Evolutionary conservation across 1,139 yeast species (phyloP).

Genomic region (Debaryomyces sp.): DNA sequence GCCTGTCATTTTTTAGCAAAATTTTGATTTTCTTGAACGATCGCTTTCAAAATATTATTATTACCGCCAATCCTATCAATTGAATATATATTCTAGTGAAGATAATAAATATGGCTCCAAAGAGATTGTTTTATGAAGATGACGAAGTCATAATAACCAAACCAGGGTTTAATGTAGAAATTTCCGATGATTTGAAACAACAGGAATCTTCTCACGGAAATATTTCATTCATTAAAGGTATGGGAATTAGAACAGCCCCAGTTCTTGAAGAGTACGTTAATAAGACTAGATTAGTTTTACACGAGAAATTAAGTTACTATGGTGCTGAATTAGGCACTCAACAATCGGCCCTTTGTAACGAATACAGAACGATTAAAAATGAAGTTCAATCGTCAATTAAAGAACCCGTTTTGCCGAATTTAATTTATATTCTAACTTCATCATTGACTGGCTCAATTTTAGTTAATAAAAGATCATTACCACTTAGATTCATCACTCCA

Average conservation of each 20-base stretch:
- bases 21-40: background rate
- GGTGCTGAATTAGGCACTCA: slow-evolving; percentile 50
- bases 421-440: slow-evolving; percentile 56
- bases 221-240: slow-evolving; percentile 51
- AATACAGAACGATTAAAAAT: slow-evolving; percentile 29
- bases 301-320: slow-evolving; percentile 36
- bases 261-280: slow-evolving; percentile 45
- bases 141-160: slow-evolving; percentile 48
- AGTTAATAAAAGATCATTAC: slow-evolving; percentile 48
- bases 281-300: slow-evolving; percentile 36
- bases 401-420: slow-evolving; percentile 56
- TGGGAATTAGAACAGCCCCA: slow-evolving; percentile 53
- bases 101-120: slow-evolving; percentile 7
- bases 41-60: background rate
- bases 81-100: background rate
- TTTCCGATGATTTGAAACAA: slow-evolving; percentile 35
- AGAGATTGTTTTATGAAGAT: slow-evolving; percentile 53
- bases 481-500: slow-evolving; percentile 55
- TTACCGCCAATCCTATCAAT: background rate
- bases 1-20: slow-evolving; percentile 2
- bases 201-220: slow-evolving; percentile 46
- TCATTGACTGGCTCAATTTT: slow-evolving; percentile 59
- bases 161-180: slow-evolving; percentile 49
- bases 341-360: slow-evolving; percentile 47
- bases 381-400: slow-evolving; percentile 28